A percentile compares a stretch with the other conserved stretches of the same genome.
phyloP scores from a whole-genome alignment of 179 eudicot species.

The Spinacia oleracea region DNA sequence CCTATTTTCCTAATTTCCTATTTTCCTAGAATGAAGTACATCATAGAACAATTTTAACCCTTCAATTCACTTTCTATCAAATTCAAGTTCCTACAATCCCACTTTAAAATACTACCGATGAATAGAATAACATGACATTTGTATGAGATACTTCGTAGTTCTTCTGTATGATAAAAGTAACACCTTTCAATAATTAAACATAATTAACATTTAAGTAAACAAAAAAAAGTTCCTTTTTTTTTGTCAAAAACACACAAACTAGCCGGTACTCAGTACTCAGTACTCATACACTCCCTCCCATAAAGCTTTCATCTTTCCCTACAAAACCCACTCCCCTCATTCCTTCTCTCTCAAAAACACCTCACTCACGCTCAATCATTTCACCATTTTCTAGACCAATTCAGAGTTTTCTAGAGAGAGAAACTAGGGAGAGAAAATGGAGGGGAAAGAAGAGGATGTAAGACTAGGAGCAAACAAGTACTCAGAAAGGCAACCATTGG shows the following conservation, averaged over 20 bases:
- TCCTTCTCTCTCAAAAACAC: not conserved
- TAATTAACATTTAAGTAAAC: not conserved
- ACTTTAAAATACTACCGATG: too few species aligned
- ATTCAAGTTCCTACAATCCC: too few species aligned
- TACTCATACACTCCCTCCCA: not conserved
- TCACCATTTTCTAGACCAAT: too few species aligned
- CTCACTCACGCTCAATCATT: not conserved
- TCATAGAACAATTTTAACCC: too few species aligned
- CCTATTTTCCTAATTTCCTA: too few species aligned
- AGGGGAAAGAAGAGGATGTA: conserved; percentile 45
- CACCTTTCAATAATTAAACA: not conserved
- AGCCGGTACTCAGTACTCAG: conserved; percentile 10
- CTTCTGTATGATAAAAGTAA: not conserved
- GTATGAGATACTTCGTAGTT: too few species aligned
- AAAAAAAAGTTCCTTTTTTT: conserved; percentile 1
- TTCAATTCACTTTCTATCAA: too few species aligned
- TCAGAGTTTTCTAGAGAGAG: not conserved
- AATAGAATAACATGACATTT: too few species aligned
- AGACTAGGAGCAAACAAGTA: conserved; percentile 45
- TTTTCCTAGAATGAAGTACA: too few species aligned
- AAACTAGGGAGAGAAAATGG: conserved; percentile 10
- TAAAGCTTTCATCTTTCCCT: conserved; percentile 19
- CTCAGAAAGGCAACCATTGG: conserved; percentile 41
- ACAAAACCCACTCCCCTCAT: not conserved
- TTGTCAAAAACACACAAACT: conserved; percentile 2